phyloP scores from a whole-genome alignment of 805 yeast species.

The Wickerhamiella siamensis region DNA sequence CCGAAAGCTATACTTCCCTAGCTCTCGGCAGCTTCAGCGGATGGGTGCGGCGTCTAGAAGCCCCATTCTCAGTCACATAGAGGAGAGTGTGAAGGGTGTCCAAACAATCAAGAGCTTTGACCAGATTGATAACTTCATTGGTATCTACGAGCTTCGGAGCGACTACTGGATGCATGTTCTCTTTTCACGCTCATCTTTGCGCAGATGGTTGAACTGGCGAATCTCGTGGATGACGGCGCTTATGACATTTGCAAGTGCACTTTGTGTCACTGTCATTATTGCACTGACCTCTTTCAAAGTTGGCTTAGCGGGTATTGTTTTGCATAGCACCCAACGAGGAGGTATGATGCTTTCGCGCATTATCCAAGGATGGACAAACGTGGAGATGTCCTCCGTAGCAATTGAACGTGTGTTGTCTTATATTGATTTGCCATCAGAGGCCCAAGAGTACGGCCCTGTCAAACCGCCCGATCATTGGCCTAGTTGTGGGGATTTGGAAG shows the following conservation, averaged over 20 bases:
- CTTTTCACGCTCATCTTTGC: conserved; percentile 56
- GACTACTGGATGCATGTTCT: conserved; percentile 22
- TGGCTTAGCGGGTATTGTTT: conserved; percentile 79
- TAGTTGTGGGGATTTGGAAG: conserved; percentile 45
- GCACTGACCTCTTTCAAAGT: conserved; percentile 54
- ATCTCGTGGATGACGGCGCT: conserved; percentile 74
- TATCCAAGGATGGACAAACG: conserved; percentile 83
- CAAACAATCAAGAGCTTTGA: conserved; percentile 55
- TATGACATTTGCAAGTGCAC: conserved; percentile 64
- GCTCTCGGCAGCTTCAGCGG: conserved; percentile 59
- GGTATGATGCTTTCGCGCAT: conserved; percentile 79
- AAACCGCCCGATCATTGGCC: conserved; percentile 68
- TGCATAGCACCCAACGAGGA: conserved; percentile 69
- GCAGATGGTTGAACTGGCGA: conserved; percentile 61
- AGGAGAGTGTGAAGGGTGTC: conserved; percentile 59
- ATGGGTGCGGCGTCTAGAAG: conserved; percentile 46
- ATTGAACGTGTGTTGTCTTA: conserved; percentile 48
- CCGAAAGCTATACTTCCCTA: conserved; percentile 44
- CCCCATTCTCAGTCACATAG: conserved; percentile 62
- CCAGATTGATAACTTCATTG: conserved; percentile 39
- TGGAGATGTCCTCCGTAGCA: conserved; percentile 79
- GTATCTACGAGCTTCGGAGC: conserved; percentile 29
- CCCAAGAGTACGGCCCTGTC: conserved; percentile 47
- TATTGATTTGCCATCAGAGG: conserved; percentile 66
- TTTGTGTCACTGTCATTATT: conserved; percentile 46